Evolutionary conservation across 495 filamentous ascomycete genomes (phyloP).

Genomic region (Aspergillus sclerotioniger): DNA sequence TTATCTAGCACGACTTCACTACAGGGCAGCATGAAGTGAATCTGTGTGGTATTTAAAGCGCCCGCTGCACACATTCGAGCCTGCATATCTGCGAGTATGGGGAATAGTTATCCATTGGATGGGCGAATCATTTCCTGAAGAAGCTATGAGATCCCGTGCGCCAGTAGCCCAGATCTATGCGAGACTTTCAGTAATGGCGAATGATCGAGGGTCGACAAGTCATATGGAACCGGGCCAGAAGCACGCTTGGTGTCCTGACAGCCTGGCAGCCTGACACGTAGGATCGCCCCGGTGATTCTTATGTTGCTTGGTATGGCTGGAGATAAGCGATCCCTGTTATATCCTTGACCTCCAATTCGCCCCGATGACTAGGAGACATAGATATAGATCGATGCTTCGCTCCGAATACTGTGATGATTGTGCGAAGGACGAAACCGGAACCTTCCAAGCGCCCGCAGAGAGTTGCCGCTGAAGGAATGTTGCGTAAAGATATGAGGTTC

Average conservation of each 20-base stretch:
- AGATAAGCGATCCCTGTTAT: neutral
- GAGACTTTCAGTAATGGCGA: neutral
- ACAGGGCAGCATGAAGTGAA: neutral
- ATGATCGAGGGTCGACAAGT: neutral
- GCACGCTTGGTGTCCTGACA: neutral
- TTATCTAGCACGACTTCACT: neutral
- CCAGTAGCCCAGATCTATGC: neutral
- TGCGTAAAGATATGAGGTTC: too few relatives aligned
- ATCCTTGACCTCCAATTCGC: neutral
- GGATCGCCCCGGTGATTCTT: neutral
- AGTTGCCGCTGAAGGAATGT: neutral
- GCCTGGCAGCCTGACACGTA: neutral
- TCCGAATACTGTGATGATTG: neutral
- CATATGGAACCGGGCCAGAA: neutral
- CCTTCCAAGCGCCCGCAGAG: neutral
- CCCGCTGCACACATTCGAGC: neutral
- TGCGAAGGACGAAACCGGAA: neutral
- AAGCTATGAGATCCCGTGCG: conserved; percentile 37
- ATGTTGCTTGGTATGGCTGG: neutral
- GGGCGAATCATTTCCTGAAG: conserved; percentile 40
- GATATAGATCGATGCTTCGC: neutral
- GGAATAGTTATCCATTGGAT: conserved; percentile 11
- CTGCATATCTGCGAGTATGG: conserved; percentile 4
- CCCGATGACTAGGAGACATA: neutral
- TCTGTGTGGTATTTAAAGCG: conserved; percentile 6